Conservation (phyloP, 805 yeast species). For the Debaryomyces castellii region DNA sequence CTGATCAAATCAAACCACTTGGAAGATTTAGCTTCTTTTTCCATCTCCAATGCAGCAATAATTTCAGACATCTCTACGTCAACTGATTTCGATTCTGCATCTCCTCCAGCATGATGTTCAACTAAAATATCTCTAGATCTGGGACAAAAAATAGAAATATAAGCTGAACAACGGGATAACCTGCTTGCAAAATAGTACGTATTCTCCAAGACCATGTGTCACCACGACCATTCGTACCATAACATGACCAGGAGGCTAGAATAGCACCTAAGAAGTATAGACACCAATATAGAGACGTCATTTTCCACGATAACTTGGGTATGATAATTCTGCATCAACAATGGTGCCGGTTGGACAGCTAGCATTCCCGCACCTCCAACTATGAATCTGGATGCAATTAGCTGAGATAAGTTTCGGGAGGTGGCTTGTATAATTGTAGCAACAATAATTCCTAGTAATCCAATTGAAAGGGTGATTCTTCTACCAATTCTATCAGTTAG, state of each 20-base stretch:
- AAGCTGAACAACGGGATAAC: conserved; percentile 46
- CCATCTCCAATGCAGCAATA: conserved; percentile 2
- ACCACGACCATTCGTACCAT: conserved; percentile 49
- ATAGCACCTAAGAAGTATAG: conserved; percentile 60
- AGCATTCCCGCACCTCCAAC: conserved; percentile 73
- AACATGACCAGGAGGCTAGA: conserved; percentile 17
- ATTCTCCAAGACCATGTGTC: conserved; percentile 58
- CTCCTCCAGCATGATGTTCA: conserved; percentile 32
- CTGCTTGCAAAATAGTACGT: conserved; percentile 48
- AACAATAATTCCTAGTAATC: conserved; percentile 51
- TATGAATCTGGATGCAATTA: conserved; percentile 60
- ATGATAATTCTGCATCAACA: conserved; percentile 73
- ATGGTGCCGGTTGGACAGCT: conserved; percentile 72
- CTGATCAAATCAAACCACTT: conserved; percentile 2
- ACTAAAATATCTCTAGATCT: conserved; percentile 31
- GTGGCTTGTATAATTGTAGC: conserved; percentile 57
- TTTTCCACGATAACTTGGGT: conserved; percentile 56
- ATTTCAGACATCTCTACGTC: conserved; percentile 20
- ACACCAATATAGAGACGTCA: conserved; percentile 65
- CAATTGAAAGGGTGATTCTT: conserved; percentile 56
- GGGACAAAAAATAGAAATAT: conserved; percentile 42
- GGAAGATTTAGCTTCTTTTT: neutral
- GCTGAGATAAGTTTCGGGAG: conserved; percentile 1
- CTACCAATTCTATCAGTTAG: conserved; percentile 29
- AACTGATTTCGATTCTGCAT: conserved; percentile 3